Base-by-base conservation (phyloP, 2,329 filamentous ascomycete genomes). In the Macroventuria anomochaeta region DNA sequence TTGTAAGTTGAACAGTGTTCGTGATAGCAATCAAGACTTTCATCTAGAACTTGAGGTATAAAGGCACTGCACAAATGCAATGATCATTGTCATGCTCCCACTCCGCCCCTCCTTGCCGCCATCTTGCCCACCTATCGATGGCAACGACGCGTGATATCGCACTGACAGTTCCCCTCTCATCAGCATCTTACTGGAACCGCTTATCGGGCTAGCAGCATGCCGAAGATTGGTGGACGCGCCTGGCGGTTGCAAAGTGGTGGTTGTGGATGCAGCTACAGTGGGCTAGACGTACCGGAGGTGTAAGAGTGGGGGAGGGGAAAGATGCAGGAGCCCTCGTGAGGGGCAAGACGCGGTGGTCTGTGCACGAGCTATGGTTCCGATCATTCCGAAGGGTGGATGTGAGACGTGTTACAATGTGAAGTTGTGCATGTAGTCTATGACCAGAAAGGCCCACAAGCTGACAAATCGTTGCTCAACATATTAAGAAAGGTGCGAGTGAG, bases 231-330 rank as follows among this genome's bases (percentile, higher is more conserved):
- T 43, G 2, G 39, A 15, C 4, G 26, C 26, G 26, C 25, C 15
- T 17, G n/a, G n/a, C 11, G 31, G 13, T 46, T 36, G 18, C 13
- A 47, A 25, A 47, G 50, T 47, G 43, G 50, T 47, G 50, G 50
- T 42, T 38, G 25, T 28, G 11, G 5, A 17, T 12, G 26, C 18
- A 34, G 28, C 46, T 51, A 43, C 44, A 55, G 62, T 15, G 10
- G 53, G 55, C 53, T n/a, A 37, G 18, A 53, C 21, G 10, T 21
- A 17, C 38, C 15, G 34, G 20, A 32, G 31, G 43, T 49, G 62
- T 52, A 66, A 63, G 52, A 64, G 67, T 66, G 67, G 68, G 63
- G 64, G 59, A 55, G 43, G 46, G 53, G 43, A 18, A 49, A 15
- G 21, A 11, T 38, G 41, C 12, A 21, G 37, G 23, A 28, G n/a